Percentiles rank a stretch among this genome's conserved stretches.
These are phyloP conservation scores for Populus tremula DNA, from an alignment of 345 rosid genomes.

Conservation along the genomic window DNA sequence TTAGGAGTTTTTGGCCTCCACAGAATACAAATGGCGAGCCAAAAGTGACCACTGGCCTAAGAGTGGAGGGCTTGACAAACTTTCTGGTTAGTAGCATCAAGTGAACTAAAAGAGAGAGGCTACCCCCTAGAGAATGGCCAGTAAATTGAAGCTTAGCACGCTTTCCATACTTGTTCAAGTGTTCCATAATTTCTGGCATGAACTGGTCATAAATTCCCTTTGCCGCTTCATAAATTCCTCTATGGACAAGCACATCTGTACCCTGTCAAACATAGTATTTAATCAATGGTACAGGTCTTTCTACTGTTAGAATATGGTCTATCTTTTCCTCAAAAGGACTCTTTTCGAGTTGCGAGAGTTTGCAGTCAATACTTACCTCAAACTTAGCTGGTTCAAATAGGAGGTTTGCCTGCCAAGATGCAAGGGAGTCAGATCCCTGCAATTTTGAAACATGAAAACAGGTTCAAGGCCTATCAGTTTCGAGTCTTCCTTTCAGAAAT, in stretches of 20 bases:
- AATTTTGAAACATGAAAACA: not conserved
- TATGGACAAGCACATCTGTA: conserved; percentile 75
- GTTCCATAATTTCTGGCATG: conserved; percentile 69
- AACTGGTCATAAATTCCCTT: conserved; percentile 80
- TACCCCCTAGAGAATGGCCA: conserved; percentile 95
- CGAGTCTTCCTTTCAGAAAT: not conserved
- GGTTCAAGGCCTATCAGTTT: not conserved
- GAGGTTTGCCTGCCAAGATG: conserved; percentile 92
- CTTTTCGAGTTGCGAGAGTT: not conserved
- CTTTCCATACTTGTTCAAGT: conserved; percentile 53
- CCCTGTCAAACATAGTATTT: conserved; percentile 38
- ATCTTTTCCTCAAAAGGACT: not conserved
- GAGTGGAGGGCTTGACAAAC: conserved; percentile 49
- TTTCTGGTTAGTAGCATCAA: conserved; percentile 66
- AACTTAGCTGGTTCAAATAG: conserved; percentile 83
- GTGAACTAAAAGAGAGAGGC: conserved; percentile 70
- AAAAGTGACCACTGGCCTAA: conserved; percentile 69
- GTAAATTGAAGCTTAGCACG: conserved; percentile 78
- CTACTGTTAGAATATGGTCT: not conserved
- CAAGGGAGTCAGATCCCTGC: conserved; percentile 87
- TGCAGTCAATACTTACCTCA: conserved; percentile 48
- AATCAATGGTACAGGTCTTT: not conserved
- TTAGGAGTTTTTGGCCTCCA: conserved; percentile 68
- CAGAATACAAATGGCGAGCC: conserved; percentile 91
- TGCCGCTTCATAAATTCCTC: conserved; percentile 95